Conservation (phyloP, 1,139 yeast genomes). For the Kodamaea suecica region DNA sequence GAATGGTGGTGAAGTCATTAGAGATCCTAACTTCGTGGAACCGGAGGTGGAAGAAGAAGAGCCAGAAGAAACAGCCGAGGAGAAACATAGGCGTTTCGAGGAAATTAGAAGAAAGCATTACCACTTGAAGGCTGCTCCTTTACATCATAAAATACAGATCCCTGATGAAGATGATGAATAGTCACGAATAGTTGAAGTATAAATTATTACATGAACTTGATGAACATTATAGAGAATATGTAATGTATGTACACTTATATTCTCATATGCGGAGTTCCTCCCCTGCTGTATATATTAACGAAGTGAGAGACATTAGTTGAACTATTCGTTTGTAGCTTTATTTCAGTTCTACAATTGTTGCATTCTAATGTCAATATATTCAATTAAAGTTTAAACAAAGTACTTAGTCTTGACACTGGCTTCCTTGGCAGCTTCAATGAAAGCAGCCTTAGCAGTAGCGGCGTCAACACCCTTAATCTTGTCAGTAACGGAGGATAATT, state of each 20-base stretch:
- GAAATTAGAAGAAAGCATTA: conserved; percentile 76
- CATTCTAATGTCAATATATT: background rate
- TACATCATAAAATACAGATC: conserved; percentile 34
- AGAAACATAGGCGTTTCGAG: conserved; percentile 66
- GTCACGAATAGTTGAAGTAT: background rate
- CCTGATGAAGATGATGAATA: conserved; percentile 19
- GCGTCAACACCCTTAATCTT: conserved; percentile 55
- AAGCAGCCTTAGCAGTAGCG: conserved; percentile 49
- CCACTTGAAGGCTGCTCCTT: conserved; percentile 61
- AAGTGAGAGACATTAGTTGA: no score
- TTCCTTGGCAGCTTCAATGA: conserved; percentile 47
- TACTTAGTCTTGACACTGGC: conserved; percentile 30
- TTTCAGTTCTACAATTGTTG: conserved; percentile 1
- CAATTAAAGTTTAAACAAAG: conserved; percentile 8
- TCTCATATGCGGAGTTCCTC: no score
- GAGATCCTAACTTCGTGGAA: conserved; percentile 13
- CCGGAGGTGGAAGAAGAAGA: conserved; percentile 35
- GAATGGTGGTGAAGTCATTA: conserved; percentile 37
- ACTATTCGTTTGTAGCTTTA: no score
- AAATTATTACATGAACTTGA: background rate
- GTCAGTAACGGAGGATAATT: conserved; percentile 66
- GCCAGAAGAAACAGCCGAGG: conserved; percentile 51
- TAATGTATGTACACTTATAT: no score
- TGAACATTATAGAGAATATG: no score
- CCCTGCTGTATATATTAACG: no score